phyloP scores from a whole-genome alignment of 768 basidiomycete species.

The Russula vinacea region DNA sequence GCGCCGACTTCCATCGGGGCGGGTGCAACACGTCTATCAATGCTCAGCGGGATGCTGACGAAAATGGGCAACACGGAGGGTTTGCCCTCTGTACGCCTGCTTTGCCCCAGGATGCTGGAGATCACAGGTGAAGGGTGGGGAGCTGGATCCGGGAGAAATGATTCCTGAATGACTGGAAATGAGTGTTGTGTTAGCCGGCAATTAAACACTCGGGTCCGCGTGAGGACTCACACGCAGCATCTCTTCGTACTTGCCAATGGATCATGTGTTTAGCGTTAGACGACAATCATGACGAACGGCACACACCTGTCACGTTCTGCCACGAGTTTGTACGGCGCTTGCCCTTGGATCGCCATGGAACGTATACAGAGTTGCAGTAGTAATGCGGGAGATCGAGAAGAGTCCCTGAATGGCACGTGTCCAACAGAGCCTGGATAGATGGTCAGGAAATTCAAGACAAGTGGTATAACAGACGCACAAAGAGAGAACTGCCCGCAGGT shows the following conservation, averaged over 20 bases:
- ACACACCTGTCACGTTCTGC: conserved; percentile 28
- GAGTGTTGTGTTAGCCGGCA: conserved; percentile 2
- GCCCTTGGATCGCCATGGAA: conserved; percentile 30
- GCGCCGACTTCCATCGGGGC: conserved; percentile 2
- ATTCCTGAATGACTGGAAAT: conserved; percentile 8
- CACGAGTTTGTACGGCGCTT: conserved; percentile 27
- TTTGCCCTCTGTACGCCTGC: not conserved
- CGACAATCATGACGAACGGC: not conserved
- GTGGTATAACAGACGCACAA: conserved; percentile 15
- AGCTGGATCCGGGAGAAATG: not conserved
- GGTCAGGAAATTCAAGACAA: not conserved
- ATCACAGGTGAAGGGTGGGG: not conserved
- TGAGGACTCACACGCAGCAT: conserved; percentile 16
- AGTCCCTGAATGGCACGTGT: conserved; percentile 32
- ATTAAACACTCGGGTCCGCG: not conserved
- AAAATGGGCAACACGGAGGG: conserved; percentile 21
- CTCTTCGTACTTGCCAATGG: conserved; percentile 7
- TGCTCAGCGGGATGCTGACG: conserved; percentile 15
- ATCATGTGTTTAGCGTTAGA: not conserved
- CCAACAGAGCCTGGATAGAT: conserved; percentile 28
- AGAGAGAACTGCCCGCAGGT: conserved; percentile 28
- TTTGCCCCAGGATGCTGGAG: not conserved
- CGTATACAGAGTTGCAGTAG: conserved; percentile 30
- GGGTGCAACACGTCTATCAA: conserved; percentile 15
- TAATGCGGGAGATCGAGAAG: conserved; percentile 31